Conservation (phyloP, 176 grass and related monocot genomes). For the sorghum (Sorghum bicolor) region DNA sequence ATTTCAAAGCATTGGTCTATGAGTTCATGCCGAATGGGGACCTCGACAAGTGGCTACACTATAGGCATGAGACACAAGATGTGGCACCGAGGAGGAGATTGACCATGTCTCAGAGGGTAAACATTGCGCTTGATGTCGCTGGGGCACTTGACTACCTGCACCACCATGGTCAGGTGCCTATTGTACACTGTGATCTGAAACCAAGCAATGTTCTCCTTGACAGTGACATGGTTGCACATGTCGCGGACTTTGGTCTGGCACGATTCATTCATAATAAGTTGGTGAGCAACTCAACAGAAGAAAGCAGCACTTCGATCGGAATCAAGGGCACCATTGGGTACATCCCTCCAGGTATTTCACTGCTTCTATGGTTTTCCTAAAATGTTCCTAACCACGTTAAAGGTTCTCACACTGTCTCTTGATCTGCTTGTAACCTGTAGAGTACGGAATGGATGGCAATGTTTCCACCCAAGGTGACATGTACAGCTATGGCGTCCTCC, state of each 20-base stretch:
- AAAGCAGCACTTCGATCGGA: neutral
- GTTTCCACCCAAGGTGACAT: slow-evolving; percentile 12
- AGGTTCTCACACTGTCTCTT: neutral
- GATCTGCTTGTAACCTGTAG: neutral
- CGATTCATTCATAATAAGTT: neutral
- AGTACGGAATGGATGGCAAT: slow-evolving; percentile 9
- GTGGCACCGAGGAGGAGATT: neutral
- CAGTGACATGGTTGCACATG: slow-evolving; percentile 5
- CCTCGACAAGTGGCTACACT: slow-evolving; percentile 35
- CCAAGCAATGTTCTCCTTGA: slow-evolving; percentile 32
- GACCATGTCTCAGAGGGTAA: slow-evolving; percentile 31
- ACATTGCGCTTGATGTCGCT: slow-evolving; percentile 31
- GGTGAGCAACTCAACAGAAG: neutral
- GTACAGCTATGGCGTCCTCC: slow-evolving; percentile 51
- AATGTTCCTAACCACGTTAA: neutral
- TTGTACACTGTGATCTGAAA: slow-evolving; percentile 39
- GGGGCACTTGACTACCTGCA: slow-evolving; percentile 36
- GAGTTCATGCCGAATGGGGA: slow-evolving; percentile 45
- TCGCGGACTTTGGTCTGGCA: slow-evolving; percentile 38
- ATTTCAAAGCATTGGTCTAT: slow-evolving; percentile 45
- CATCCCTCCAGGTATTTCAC: neutral
- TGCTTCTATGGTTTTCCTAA: neutral
- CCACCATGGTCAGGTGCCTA: slow-evolving; percentile 14
- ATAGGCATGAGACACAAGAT: neutral
- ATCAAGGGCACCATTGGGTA: slow-evolving; percentile 25